These are phyloP conservation scores for Graphilbum sp. DNA, from an alignment of 2,329 filamentous ascomycete species.

Conservation along the genomic window DNA sequence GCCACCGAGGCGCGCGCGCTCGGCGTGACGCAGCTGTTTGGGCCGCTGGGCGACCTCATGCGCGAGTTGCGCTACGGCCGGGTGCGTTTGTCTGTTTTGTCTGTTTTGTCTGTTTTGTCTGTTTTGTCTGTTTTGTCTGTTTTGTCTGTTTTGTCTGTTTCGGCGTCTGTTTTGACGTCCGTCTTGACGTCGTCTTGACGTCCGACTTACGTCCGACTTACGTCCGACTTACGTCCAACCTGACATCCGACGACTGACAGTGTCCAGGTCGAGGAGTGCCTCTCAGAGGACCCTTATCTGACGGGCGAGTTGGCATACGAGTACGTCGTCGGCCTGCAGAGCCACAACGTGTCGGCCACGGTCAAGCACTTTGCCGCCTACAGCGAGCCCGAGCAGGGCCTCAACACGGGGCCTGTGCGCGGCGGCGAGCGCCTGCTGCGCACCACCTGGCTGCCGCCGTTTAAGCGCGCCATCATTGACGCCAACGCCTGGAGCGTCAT, in stretches of 20 bases:
- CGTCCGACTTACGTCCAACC: no score
- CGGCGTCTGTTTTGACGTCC: no score
- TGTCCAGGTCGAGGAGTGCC: constrained; percentile 44
- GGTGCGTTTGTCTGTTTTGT: no score
- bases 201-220: no score
- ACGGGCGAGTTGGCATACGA: constrained; percentile 50
- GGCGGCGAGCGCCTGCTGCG: constrained; percentile 36
- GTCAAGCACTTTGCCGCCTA: constrained; percentile 64
- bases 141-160: no score
- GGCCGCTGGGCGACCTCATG: constrained; percentile 42
- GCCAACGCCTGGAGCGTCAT: constrained; percentile 52
- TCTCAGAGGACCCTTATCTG: constrained; percentile 51
- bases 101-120: no score
- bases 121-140: no score
- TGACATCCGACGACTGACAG: no score
- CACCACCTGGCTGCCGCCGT: constrained; percentile 40
- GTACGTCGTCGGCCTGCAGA: constrained; percentile 41
- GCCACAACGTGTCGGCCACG: constrained; percentile 48
- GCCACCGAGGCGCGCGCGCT: constrained; percentile 48
- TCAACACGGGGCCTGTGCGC: constrained; percentile 47
- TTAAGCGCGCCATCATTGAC: constrained; percentile 56
- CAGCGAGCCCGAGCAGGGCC: constrained; percentile 51
- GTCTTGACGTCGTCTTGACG: no score
- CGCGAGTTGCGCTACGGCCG: constrained; percentile 39
- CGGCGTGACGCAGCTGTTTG: constrained; percentile 59